These are phyloP conservation scores for Coprinopsis marcescibilis DNA, from an alignment of 768 basidiomycete genomes.

Conservation along the genomic window DNA sequence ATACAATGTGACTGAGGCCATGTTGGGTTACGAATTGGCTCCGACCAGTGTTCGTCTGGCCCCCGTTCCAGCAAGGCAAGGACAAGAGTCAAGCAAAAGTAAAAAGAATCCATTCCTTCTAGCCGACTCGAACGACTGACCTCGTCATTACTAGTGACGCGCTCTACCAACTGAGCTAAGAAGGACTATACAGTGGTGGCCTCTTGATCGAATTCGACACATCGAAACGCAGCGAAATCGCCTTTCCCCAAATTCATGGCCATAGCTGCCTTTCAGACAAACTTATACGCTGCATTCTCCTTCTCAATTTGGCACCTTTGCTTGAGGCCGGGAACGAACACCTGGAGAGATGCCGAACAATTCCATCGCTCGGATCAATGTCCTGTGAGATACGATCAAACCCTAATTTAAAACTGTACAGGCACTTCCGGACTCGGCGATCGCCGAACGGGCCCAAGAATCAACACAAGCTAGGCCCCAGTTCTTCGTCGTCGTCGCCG, in stretches of 20 bases:
- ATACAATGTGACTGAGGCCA: too few species aligned
- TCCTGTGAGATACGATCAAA: slow-evolving; percentile 21
- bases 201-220: too few species aligned
- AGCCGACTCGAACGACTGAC: slow-evolving; percentile 33
- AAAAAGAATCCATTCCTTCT: slow-evolving; percentile 23
- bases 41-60: too few species aligned
- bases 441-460: slow-evolving; percentile 23
- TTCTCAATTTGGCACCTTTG: too few species aligned
- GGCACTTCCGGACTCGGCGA: slow-evolving; percentile 24
- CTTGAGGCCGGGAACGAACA: too few species aligned
- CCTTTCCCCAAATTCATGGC: too few species aligned
- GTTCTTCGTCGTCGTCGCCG: slow-evolving; percentile 36
- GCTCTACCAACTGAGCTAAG: slow-evolving; percentile 56
- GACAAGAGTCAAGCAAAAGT: not conserved
- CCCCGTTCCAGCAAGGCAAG: not conserved
- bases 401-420: slow-evolving; percentile 34
- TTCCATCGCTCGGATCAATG: not conserved
- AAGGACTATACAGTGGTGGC: too few species aligned
- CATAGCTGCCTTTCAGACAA: too few species aligned
- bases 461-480: slow-evolving; percentile 28
- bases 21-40: too few species aligned
- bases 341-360: not conserved
- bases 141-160: slow-evolving; percentile 47
- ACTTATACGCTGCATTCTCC: too few species aligned
- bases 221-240: too few species aligned